phyloP scores from a whole-genome alignment of 2,329 filamentous ascomycete genomes.

The Colletotrichum sp. region DNA sequence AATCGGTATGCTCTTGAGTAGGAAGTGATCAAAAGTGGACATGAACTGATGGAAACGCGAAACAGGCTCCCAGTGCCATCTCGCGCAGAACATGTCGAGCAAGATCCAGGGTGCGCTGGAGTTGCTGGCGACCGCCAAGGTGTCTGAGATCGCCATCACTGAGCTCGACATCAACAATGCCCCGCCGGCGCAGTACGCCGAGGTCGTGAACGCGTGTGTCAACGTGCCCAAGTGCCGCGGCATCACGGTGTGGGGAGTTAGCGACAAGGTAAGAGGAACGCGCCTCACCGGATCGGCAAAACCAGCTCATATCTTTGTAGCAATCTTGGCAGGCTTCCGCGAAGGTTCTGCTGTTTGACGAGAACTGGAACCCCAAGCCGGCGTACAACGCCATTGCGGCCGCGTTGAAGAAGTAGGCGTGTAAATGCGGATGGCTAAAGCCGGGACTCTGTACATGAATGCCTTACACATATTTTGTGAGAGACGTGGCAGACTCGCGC shows the following conservation, averaged over 20 bases:
- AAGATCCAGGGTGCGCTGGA: constrained; percentile 55
- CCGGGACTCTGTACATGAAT: neutral
- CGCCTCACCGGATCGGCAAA: neutral
- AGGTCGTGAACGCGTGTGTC: constrained; percentile 62
- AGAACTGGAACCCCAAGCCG: constrained; percentile 53
- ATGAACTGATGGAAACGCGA: neutral
- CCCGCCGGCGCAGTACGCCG: constrained; percentile 59
- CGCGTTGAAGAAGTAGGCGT: constrained; percentile 25
- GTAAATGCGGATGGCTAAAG: neutral
- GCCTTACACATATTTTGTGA: neutral
- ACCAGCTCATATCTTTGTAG: constrained; percentile 23
- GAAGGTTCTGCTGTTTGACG: constrained; percentile 59
- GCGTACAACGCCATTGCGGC: constrained; percentile 52
- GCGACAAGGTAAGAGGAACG: constrained; percentile 42
- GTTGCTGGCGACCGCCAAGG: constrained; percentile 52
- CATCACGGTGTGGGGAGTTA: constrained; percentile 67
- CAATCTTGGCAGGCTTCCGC: constrained; percentile 55
- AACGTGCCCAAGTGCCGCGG: constrained; percentile 64
- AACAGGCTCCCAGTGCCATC: constrained; percentile 57
- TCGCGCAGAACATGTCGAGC: constrained; percentile 47
- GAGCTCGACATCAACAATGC: constrained; percentile 72
- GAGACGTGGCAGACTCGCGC: neutral
- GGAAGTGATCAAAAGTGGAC: neutral
- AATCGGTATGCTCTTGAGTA: constrained; percentile 44
- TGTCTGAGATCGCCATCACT: constrained; percentile 66